Percentiles rank a stretch among this genome's conserved stretches.
phyloP scores from a whole-genome alignment of 495 filamentous ascomycete species.

The Penicillium steckii region DNA sequence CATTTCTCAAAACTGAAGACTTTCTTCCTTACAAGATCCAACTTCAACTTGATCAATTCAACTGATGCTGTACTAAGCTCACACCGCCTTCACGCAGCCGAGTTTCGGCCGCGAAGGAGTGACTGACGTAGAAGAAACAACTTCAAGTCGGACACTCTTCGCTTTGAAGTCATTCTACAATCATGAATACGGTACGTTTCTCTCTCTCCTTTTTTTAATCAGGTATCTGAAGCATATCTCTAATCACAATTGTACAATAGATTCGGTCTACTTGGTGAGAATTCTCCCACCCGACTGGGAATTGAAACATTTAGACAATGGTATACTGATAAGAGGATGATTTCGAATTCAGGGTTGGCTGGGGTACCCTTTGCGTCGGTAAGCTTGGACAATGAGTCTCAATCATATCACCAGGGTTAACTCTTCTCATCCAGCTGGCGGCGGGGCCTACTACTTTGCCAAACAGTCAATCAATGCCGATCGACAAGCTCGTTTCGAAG shows the following conservation, averaged over 20 bases:
- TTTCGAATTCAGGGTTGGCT: conserved; percentile 65
- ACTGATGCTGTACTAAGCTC: background rate
- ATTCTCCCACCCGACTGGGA: background rate
- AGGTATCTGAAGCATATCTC: too few species aligned
- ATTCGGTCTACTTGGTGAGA: conserved; percentile 55
- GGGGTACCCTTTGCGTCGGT: conserved; percentile 83
- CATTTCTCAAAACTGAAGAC: too few species aligned
- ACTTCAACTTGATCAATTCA: too few species aligned
- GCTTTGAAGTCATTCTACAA: conserved; percentile 13
- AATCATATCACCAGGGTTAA: background rate
- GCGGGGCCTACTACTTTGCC: conserved; percentile 93
- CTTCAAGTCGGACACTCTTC: too few species aligned
- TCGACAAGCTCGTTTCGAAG: conserved; percentile 67
- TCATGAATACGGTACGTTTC: conserved; percentile 48
- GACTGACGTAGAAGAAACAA: conserved; percentile 35
- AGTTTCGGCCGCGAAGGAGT: conserved; percentile 4
- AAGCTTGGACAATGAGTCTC: conserved; percentile 11
- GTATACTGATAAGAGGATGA: conserved; percentile 24
- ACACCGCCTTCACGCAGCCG: background rate
- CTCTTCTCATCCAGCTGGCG: conserved; percentile 59
- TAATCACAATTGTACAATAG: conserved; percentile 24
- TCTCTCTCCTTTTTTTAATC: background rate
- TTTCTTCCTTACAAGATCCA: too few species aligned
- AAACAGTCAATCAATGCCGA: conserved; percentile 92
- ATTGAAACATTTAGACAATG: conserved; percentile 1